phyloP scores from a whole-genome alignment of 495 filamentous ascomycete genomes.

The Hyphodiscus hymeniophilus region DNA sequence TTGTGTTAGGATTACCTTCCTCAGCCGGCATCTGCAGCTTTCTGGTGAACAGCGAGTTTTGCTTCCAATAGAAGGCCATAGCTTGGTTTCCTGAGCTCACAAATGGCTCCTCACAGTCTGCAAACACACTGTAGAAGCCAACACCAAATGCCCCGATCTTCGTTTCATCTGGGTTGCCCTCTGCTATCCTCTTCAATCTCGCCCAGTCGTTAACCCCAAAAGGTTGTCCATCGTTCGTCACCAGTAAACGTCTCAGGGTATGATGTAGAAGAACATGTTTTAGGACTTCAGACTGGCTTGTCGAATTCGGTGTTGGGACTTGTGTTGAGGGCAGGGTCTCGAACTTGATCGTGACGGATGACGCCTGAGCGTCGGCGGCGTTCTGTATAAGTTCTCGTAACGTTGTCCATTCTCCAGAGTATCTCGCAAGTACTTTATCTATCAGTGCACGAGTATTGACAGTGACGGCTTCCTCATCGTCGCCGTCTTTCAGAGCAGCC shows the following conservation, averaged over 20 bases:
- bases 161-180: slow-evolving; percentile 96
- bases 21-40: slow-evolving; percentile 58
- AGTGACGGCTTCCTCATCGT: slow-evolving; percentile 95
- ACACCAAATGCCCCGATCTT: slow-evolving; percentile 99
- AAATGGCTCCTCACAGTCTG: slow-evolving; percentile 95
- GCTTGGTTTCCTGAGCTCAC: slow-evolving; percentile 83
- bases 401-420: slow-evolving; percentile 85
- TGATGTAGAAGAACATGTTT: slow-evolving; percentile 79
- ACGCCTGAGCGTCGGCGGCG: slow-evolving; percentile 88
- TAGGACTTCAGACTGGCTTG: slow-evolving; percentile 58
- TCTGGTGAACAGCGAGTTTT: slow-evolving; percentile 86
- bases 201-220: slow-evolving; percentile 89
- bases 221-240: slow-evolving; percentile 81
- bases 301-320: slow-evolving; percentile 60
- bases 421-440: slow-evolving; percentile 92
- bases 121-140: slow-evolving; percentile 97
- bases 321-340: slow-evolving; percentile 76
- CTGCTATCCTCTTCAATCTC: slow-evolving; percentile 89
- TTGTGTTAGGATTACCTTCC: slow-evolving; percentile 60
- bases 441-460: slow-evolving; percentile 96
- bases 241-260: slow-evolving; percentile 72
- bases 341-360: slow-evolving; percentile 81
- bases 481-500: slow-evolving; percentile 74
- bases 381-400: slow-evolving; percentile 96
- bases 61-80: slow-evolving; percentile 99